Base-by-base conservation (phyloP, 768 basidiomycete genomes). In the Pulveroboletus sp. region DNA sequence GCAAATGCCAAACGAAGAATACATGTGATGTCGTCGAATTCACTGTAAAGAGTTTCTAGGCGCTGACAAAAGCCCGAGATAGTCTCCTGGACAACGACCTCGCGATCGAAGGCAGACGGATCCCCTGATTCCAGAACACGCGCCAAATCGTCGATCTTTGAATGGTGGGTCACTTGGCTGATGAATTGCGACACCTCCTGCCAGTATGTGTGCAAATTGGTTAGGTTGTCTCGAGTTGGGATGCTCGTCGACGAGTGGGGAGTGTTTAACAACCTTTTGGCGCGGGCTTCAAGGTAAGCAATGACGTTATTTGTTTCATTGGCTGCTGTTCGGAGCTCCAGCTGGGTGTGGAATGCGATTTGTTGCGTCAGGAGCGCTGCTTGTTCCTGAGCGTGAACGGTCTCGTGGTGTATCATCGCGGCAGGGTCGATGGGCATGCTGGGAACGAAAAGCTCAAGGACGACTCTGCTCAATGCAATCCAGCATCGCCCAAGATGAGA, bases 391-490 rank as follows among this genome's bases (percentile, higher is more conserved):
- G 76, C 73, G 27, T 82, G 79, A 28, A 71, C 65, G 2, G 61
- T 59, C 0, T 72, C 69, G 42, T 72, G 77, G 44, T 71, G 75
- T 47, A 82, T 75, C 31, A 84, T 76, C 21, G 82, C 82, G 7
- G 84, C 82, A 26, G 96, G 96, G 65, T 99, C 96, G 43, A 97
- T 69, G 3, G 94, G 92, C 2, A 80, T 71, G 64, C 91, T 79
- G 0, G 96, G 93, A 35, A 98, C 74, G 61, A 86, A 85, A 17
- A 94, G 76, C 4, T 84, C 73, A 21, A 92, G 63, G 24, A 93
- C 66, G 47, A 83, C 56, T 15, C 73, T 74, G 39, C 79, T 76
- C 43, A 89, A 61, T 1, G 76, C 76, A 30, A 90, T 71, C 82
- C 86, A 94, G 39, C 71, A 65, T 17, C 62, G 63, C 10, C 77